These are phyloP conservation scores for Boletus rufocinnamomeus DNA, from an alignment of 768 basidiomycete species.

Conservation along the genomic window DNA sequence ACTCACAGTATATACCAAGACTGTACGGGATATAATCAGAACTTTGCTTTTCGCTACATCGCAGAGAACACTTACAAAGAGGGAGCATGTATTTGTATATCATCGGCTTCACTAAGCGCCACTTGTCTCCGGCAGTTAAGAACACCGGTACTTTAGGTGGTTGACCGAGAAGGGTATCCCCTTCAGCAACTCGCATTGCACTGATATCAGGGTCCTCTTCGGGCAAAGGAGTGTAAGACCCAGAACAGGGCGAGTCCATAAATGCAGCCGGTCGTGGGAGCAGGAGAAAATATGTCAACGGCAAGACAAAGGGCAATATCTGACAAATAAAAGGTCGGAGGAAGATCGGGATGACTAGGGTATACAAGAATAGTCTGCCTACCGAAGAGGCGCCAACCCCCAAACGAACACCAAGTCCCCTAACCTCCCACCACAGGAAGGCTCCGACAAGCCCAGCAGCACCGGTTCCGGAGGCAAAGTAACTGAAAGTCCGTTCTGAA, in stretches of 20 bases:
- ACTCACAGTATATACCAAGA: constrained; percentile 64
- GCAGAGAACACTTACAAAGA: constrained; percentile 59
- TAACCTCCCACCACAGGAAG: constrained; percentile 91
- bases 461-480: constrained; percentile 93
- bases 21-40: constrained; percentile 33
- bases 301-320: constrained; percentile 83
- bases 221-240: constrained; percentile 41
- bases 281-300: constrained; percentile 73
- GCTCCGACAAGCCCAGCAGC: constrained; percentile 93
- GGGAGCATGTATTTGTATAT: constrained; percentile 89
- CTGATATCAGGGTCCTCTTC: constrained; percentile 31
- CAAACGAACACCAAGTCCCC: constrained; percentile 76
- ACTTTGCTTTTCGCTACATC: neutral
- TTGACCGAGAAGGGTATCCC: constrained; percentile 28
- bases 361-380: constrained; percentile 27
- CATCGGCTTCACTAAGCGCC: constrained; percentile 77
- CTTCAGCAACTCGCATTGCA: constrained; percentile 28
- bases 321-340: constrained; percentile 30
- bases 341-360: constrained; percentile 3
- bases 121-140: constrained; percentile 74
- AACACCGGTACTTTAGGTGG: constrained; percentile 48
- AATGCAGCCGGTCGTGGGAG: constrained; percentile 65
- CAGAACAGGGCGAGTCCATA: constrained; percentile 39
- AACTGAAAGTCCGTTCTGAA: constrained; percentile 44
- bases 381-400: constrained; percentile 87